Evolutionary conservation across 169 alveolate species (phyloP).

Genomic region (Sarcocystis neurona): DNA sequence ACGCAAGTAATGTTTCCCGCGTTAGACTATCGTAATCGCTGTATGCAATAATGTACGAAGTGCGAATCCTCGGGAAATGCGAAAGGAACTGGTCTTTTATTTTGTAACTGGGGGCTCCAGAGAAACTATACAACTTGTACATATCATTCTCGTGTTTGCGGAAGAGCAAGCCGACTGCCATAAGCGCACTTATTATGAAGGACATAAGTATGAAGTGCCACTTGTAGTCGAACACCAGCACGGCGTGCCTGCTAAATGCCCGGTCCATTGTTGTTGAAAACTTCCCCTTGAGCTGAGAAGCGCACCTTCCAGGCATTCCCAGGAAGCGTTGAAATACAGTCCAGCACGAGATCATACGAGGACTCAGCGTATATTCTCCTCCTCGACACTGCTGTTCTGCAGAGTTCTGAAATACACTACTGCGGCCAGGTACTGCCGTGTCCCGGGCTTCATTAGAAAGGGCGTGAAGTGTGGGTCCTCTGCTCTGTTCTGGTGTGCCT

Average conservation of each 20-base stretch:
- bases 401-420: no score
- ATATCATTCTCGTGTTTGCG: conserved; percentile 50
- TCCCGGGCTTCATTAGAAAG: no score
- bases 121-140: conserved; percentile 49
- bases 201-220: conserved; percentile 35
- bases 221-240: conserved; percentile 46
- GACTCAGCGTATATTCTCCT: no score
- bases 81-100: neutral
- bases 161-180: conserved; percentile 46
- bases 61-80: conserved; percentile 17
- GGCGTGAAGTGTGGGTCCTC: no score
- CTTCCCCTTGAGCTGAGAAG: conserved; percentile 11
- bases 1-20: neutral
- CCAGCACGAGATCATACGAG: no score
- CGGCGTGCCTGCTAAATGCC: conserved; percentile 37
- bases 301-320: neutral
- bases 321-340: neutral
- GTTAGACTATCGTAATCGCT: conserved; percentile 5
- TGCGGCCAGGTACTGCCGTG: no score
- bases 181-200: conserved; percentile 7
- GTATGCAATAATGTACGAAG: conserved; percentile 6
- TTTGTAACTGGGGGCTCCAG: conserved; percentile 46
- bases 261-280: conserved; percentile 24
- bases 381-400: no score
- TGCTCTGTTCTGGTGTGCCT: no score